A percentile compares a stretch with the other conserved stretches of the same genome.
phyloP scores from a whole-genome alignment of 106 monocot species.

The Acanthochlamys bracteata region DNA sequence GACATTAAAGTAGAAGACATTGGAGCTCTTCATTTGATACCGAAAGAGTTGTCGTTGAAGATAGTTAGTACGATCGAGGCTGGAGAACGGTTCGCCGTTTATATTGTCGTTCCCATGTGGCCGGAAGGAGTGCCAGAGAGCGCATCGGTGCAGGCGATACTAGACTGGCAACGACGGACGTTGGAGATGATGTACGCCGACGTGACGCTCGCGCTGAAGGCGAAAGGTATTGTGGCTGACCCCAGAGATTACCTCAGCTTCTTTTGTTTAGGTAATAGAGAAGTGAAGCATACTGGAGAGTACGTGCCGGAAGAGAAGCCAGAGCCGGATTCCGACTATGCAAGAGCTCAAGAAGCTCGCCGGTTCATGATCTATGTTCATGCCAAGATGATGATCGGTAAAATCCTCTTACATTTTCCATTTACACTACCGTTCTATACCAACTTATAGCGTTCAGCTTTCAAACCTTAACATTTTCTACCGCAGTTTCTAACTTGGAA shows the following conservation, averaged over 20 bases:
- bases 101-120: constrained; percentile 66
- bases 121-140: constrained; percentile 56
- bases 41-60: constrained; percentile 51
- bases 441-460: too few species aligned
- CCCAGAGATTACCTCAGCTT: constrained; percentile 57
- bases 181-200: constrained; percentile 66
- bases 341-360: constrained; percentile 40
- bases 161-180: constrained; percentile 44
- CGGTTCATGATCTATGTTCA: constrained; percentile 64
- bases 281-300: constrained; percentile 17
- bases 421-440: too few species aligned
- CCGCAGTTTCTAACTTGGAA: too few species aligned
- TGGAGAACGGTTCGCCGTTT: constrained; percentile 53
- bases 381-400: constrained; percentile 69
- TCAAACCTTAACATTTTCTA: too few species aligned
- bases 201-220: constrained; percentile 33
- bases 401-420: too few species aligned
- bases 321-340: constrained; percentile 36
- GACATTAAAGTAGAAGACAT: constrained; percentile 19
- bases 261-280: constrained; percentile 50
- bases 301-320: constrained; percentile 39
- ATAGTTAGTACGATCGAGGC: constrained; percentile 51
- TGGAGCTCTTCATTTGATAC: constrained; percentile 7
- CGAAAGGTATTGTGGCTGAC: constrained; percentile 21
- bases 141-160: constrained; percentile 51